These are phyloP conservation scores for Discostella stelligeroides DNA, from an alignment of 108 stramenopile genomes.

Conservation along the genomic window DNA sequence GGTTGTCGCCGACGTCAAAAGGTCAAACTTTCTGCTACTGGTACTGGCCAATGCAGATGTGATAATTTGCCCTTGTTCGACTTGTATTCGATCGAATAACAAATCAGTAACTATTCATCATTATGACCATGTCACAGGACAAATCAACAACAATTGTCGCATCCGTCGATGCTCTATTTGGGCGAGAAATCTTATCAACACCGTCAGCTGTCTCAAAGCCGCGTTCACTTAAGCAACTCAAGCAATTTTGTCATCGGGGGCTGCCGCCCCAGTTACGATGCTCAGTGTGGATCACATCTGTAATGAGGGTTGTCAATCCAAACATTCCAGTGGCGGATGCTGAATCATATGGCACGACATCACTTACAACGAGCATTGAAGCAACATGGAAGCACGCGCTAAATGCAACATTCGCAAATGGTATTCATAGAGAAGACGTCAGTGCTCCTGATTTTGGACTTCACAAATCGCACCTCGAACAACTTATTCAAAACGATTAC, in stretches of 20 bases:
- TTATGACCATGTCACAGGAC: not conserved
- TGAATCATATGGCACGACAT: slow-evolving; percentile 71
- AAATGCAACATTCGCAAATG: slow-evolving; percentile 39
- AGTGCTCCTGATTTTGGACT: slow-evolving; percentile 48
- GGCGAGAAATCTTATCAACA: too few species aligned
- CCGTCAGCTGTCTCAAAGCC: not conserved
- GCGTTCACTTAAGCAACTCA: slow-evolving; percentile 35
- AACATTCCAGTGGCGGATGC: slow-evolving; percentile 48
- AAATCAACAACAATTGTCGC: not conserved
- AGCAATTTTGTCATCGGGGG: slow-evolving; percentile 57
- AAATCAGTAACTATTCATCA: too few species aligned
- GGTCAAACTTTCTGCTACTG: too few species aligned
- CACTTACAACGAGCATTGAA: slow-evolving; percentile 47
- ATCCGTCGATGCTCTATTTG: slow-evolving; percentile 9
- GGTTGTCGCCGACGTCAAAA: too few species aligned
- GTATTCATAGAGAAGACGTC: slow-evolving; percentile 32
- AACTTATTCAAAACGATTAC: slow-evolving; percentile 36
- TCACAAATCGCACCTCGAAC: slow-evolving; percentile 23
- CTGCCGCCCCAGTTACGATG: slow-evolving; percentile 81
- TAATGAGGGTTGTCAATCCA: slow-evolving; percentile 62
- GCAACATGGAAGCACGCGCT: slow-evolving; percentile 49
- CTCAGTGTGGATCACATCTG: slow-evolving; percentile 77
- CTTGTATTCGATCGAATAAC: too few species aligned
- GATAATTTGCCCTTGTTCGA: too few species aligned
- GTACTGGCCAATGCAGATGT: too few species aligned